phyloP scores from a whole-genome alignment of 306 rosid species.

The Senna siamea region DNA sequence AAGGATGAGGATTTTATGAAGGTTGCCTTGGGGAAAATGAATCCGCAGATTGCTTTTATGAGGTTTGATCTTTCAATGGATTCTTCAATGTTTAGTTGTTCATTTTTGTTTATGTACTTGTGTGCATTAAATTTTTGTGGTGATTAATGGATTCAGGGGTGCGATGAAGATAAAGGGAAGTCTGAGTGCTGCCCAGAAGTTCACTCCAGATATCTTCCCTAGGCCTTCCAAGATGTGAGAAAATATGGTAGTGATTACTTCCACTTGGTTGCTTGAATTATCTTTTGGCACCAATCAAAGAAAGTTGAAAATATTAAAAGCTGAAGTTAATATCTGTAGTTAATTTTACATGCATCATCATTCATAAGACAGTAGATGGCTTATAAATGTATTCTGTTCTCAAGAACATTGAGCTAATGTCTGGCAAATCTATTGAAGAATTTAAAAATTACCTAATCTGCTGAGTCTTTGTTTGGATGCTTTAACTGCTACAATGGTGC shows the following conservation, averaged over 20 bases:
- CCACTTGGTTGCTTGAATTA: constrained; percentile 20
- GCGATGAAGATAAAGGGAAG: constrained; percentile 90
- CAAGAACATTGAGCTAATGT: constrained; percentile 27
- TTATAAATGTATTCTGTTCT: constrained; percentile 27
- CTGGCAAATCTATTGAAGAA: constrained; percentile 23
- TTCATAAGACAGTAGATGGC: constrained; percentile 32
- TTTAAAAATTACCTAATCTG: constrained; percentile 5
- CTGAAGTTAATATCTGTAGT: constrained; percentile 17
- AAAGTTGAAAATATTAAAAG: constrained; percentile 26
- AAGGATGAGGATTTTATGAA: constrained; percentile 90
- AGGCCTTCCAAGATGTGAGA: constrained; percentile 92
- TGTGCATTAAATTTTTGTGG: constrained; percentile 2
- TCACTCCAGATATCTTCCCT: constrained; percentile 91
- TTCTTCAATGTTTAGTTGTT: background rate
- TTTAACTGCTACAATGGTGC: constrained; percentile 20
- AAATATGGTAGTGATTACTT: constrained; percentile 17
- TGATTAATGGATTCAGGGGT: constrained; percentile 60
- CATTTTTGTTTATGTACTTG: constrained; percentile 20
- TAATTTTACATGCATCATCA: constrained; percentile 25
- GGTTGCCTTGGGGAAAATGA: constrained; percentile 88
- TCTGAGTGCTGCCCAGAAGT: constrained; percentile 84
- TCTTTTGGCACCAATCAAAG: constrained; percentile 19
- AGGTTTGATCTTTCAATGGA: constrained; percentile 50
- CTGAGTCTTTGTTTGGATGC: background rate
- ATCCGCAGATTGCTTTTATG: constrained; percentile 92